Evolutionary conservation across 2,329 filamentous ascomycete species (phyloP), one percentile per base, ranked within the genome.

Genomic region (Botryosphaeria dothidea): DNA sequence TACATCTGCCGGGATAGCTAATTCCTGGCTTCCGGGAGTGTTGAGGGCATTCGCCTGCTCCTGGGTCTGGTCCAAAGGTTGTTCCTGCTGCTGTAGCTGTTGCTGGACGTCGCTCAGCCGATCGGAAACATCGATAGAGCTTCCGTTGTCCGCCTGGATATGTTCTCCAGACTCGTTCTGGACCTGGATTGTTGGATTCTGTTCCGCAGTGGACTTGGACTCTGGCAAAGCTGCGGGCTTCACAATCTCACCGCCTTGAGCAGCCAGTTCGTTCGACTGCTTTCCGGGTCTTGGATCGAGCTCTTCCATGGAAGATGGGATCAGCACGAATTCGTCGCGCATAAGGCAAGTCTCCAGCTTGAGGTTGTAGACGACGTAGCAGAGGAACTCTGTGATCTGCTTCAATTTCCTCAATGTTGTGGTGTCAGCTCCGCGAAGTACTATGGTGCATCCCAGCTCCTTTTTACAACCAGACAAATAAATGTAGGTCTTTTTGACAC

Each of bases 281-380:
- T 60, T 65, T 6, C 38, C 48, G 19, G 36, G 27, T 19, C 11
- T 56, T 13, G 43, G 23, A 5, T 36, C 34, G 19, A 52, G 15
- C 13, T 72, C 83, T 71, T 81, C 74, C 3, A 86, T 84, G 8
- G 84, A 81, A 29, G 85, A 85, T 1, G 93, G 93, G 23, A 96
- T 90, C 67, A 93, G 87, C 17, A 96, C 90, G 70, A 92, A 96
- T 71, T 96, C 93, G 75, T 99, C 95, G 61, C 92, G 87, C 85
- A 99, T 92, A 51, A 99, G 82, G 70, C 92, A 97, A 1, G 95
- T 97, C 78, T 99, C 95, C 15, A 99, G 84, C 74, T 96, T 97
- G 62, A 99, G 83, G 71, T 97, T 99, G 79, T 99, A 99, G 13
- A 98, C 93, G 21, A 99, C 96, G 71, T 98, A 99, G 41, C 96